Evolutionary conservation across 768 basidiomycete species (phyloP).

Genomic region (Tricholoma furcatifolium): DNA sequence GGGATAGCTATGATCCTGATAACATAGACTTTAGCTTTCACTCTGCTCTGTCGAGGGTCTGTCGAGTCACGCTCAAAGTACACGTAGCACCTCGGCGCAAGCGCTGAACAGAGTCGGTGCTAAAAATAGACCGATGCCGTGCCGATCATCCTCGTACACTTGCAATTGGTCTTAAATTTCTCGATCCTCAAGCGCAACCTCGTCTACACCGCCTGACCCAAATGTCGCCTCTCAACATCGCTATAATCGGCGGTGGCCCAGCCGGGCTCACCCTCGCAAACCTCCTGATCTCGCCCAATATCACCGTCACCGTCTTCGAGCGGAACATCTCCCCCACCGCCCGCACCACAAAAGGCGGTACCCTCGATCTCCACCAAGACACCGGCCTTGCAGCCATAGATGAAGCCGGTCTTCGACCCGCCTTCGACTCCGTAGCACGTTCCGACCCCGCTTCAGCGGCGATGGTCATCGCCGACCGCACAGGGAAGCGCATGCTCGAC

Average conservation of each 20-base stretch:
- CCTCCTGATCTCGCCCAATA: conserved; percentile 15
- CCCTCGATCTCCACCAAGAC: conserved; percentile 25
- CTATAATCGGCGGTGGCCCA: conserved; percentile 22
- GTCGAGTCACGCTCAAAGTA: no score
- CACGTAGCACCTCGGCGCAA: no score
- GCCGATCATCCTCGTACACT: no score
- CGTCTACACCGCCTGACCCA: no score
- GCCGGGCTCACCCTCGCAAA: conserved; percentile 26
- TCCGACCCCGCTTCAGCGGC: conserved; percentile 14
- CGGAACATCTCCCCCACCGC: conserved; percentile 18
- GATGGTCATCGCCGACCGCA: conserved; percentile 14
- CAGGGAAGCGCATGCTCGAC: conserved; percentile 2
- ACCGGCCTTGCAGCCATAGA: conserved; percentile 24
- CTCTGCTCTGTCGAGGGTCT: no score
- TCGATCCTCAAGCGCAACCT: no score
- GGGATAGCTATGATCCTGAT: no score
- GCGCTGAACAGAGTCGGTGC: no score
- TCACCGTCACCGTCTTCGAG: conserved; percentile 21
- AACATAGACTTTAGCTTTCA: no score
- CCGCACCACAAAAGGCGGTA: conserved; percentile 23
- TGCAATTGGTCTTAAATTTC: no score
- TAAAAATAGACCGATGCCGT: no score
- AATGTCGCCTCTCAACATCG: conserved; percentile 14
- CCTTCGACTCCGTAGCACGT: conserved; percentile 21
- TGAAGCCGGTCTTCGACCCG: conserved; percentile 22